Evolutionary conservation across 192 early-diverging fungal genomes (phyloP), one percentile per base, ranked within the genome.

Genomic region (Funneliformis mosseae): DNA sequence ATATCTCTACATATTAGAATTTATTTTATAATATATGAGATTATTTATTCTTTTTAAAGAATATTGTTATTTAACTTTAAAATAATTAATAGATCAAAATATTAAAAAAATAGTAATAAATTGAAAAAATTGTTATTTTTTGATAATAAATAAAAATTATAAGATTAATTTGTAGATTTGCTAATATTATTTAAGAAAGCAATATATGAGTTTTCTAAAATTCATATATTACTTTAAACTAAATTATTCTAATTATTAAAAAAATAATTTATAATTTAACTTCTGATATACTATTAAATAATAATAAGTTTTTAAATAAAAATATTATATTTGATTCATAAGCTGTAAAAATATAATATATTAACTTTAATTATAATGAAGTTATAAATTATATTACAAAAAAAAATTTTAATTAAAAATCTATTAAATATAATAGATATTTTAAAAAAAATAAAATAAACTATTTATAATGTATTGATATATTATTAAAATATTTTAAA

Each of bases 1-100:
- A 71, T 71, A 42, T 71, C n/a, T 43, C 69, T 21, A 71, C 42
- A 23, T 7, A 11, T 42, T 71, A 42, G 69, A 71, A 71, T 23
- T 71, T 7, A 43, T 12, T 25, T 0, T 71, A 46, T 23, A 46
- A 43, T 71, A 16, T 10, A 16, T 46, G 0, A 23, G 21, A 46
- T 71, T 21, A 45, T 23, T 18, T 71, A n/a, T 46, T 70, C n/a
- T 70, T 41, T 70, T 27, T 70, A 28, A 70, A 70, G 23, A 42
- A 46, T 46, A 21, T 41, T 46, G 43, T 71, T 71, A 45, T 68
- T 11, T 41, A 68, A 2, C n/a, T n/a, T n/a, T n/a, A n/a, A n/a
- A n/a, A n/a, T n/a, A n/a, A 42, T 68, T 1, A 68, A 38, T 16
- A 18, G 5, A 68, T 68, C 16, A 8, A 10, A 71, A 43, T 21